These are phyloP conservation scores for Vaccinium macrocarpon DNA, from an alignment of 148 eudicot species.

Conservation along the genomic window DNA sequence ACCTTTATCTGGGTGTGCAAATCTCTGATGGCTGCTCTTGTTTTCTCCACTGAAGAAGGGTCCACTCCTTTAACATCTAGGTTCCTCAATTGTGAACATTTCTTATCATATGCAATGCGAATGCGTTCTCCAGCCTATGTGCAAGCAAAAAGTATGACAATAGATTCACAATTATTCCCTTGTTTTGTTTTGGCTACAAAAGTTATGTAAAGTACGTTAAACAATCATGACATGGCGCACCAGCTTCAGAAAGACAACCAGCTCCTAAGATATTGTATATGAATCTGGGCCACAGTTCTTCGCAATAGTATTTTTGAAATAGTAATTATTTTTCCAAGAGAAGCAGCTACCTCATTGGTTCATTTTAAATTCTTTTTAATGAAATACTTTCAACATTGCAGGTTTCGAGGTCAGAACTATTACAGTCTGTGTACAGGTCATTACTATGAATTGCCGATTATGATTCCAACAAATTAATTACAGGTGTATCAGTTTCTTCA, in stretches of 20 bases:
- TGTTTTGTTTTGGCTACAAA: not conserved
- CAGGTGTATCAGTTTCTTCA: not conserved
- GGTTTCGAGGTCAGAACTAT: not conserved
- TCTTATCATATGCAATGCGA: slow-evolving; percentile 84
- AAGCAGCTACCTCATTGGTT: not conserved
- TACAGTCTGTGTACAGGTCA: not conserved
- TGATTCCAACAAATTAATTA: not conserved
- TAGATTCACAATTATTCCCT: not conserved
- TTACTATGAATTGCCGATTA: not conserved
- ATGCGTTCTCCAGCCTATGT: slow-evolving; percentile 78
- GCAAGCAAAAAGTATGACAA: slow-evolving; percentile 12
- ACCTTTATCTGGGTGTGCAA: slow-evolving; percentile 87
- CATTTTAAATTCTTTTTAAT: not conserved
- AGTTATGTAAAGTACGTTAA: not conserved
- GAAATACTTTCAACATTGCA: not conserved
- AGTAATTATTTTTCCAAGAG: not conserved
- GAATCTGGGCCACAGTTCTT: not conserved
- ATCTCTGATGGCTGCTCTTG: slow-evolving; percentile 70
- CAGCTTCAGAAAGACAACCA: not conserved
- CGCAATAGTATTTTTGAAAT: not conserved
- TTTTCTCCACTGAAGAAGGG: slow-evolving; percentile 67
- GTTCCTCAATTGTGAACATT: slow-evolving; percentile 67
- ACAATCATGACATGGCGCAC: not conserved
- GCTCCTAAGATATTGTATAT: not conserved
- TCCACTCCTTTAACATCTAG: slow-evolving; percentile 86